Percentiles rank a stretch among this genome's conserved stretches.
phyloP scores from a whole-genome alignment of 1,284 basidiomycete genomes.

The Afroboletus lepidellus region DNA sequence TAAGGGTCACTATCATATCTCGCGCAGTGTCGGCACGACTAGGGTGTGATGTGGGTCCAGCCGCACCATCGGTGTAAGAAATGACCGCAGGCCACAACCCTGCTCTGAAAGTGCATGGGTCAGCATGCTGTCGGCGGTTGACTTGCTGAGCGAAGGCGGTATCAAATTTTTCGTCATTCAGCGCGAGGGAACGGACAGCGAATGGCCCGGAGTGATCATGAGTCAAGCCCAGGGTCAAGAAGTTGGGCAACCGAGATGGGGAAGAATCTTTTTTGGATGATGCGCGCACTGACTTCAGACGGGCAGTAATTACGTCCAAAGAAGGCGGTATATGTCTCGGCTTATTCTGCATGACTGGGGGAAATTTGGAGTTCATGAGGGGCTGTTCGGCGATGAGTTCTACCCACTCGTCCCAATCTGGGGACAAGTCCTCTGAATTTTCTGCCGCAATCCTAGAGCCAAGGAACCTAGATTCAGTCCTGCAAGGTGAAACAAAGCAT shows the following conservation, averaged over 20 bases:
- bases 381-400: conserved; percentile 43
- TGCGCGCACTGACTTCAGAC: conserved; percentile 35
- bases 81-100: conserved; percentile 51
- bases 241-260: conserved; percentile 43
- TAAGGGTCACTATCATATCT: conserved; percentile 64
- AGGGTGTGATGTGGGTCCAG: conserved; percentile 47
- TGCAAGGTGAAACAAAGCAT: conserved; percentile 65
- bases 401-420: conserved; percentile 64
- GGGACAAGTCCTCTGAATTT: conserved; percentile 23
- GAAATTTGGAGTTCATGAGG: conserved; percentile 11
- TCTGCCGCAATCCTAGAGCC: conserved; percentile 48
- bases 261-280: background rate
- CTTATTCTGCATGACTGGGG: conserved; percentile 7
- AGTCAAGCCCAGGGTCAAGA: conserved; percentile 34
- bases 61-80: conserved; percentile 44
- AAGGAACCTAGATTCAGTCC: conserved; percentile 60
- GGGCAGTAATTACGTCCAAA: conserved; percentile 72
- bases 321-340: conserved; percentile 51
- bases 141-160: background rate
- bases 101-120: conserved; percentile 40
- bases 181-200: conserved; percentile 32
- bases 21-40: conserved; percentile 52
- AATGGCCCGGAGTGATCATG: conserved; percentile 41
- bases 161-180: conserved; percentile 7
- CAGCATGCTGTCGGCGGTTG: conserved; percentile 36